Evolutionary conservation across 2,329 filamentous ascomycete genomes (phyloP).

Genomic region (Geosmithia putterillii): DNA sequence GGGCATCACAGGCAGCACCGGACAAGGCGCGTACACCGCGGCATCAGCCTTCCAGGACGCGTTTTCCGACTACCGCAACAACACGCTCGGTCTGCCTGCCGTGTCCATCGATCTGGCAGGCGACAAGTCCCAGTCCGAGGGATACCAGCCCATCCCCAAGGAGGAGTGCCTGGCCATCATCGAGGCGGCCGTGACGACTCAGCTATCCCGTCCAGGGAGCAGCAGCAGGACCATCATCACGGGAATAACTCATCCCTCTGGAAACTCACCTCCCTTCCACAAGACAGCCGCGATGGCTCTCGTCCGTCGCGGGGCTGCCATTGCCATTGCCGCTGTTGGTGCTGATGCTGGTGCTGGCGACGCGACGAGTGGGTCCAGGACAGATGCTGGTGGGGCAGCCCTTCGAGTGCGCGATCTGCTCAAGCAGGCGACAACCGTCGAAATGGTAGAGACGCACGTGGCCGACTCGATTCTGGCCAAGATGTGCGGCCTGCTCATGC

Average conservation of each 20-base stretch:
- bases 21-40: constrained; percentile 17
- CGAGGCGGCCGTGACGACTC: background rate
- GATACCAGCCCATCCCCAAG: background rate
- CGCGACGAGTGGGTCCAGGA: too few relatives aligned
- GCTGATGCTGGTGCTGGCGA: too few relatives aligned
- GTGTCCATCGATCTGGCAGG: constrained; percentile 37
- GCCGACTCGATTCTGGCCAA: background rate
- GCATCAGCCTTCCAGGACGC: constrained; percentile 19
- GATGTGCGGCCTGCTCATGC: background rate
- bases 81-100: constrained; percentile 26
- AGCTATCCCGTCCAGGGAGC: background rate
- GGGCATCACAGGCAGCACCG: constrained; percentile 14
- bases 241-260: background rate
- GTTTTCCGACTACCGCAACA: constrained; percentile 22
- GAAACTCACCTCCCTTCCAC: background rate
- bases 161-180: background rate
- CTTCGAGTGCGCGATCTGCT: background rate
- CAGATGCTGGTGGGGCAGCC: background rate
- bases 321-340: too few relatives aligned
- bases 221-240: background rate
- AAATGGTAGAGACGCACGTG: background rate
- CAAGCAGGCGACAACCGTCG: background rate
- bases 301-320: too few relatives aligned
- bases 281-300: background rate
- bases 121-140: constrained; percentile 4